A percentile compares a stretch with the other conserved stretches of the same genome.
Conservation (phyloP, 805 yeast genomes). For the Yarrowia keelungensis region DNA sequence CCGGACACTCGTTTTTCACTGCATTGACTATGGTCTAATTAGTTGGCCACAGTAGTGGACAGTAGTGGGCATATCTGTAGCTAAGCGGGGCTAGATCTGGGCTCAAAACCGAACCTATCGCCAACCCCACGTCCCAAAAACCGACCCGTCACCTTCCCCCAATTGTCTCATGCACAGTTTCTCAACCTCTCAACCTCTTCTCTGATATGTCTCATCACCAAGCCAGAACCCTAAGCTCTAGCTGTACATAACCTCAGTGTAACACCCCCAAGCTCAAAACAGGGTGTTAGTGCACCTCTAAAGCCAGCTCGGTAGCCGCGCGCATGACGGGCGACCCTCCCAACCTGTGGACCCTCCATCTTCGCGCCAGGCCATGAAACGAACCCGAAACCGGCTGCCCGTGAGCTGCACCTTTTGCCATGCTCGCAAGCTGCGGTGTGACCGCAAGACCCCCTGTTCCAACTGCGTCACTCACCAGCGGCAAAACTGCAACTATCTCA, state of each 20-base stretch:
- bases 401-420: slow-evolving; percentile 36
- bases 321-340: slow-evolving; percentile 17
- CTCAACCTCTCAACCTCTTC: slow-evolving; percentile 4
- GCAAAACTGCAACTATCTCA: slow-evolving; percentile 31
- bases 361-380: slow-evolving; percentile 16
- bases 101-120: too few relatives aligned
- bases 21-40: too few relatives aligned
- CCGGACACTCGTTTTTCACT: too few relatives aligned
- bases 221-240: background rate
- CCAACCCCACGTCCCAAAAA: background rate
- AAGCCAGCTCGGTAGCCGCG: background rate
- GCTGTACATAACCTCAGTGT: background rate
- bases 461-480: slow-evolving; percentile 35
- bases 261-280: background rate
- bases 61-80: too few relatives aligned
- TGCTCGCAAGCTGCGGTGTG: slow-evolving; percentile 31
- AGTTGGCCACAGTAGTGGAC: too few relatives aligned
- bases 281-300: slow-evolving; percentile 6
- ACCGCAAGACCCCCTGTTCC: slow-evolving; percentile 29
- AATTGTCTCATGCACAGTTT: background rate
- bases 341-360: background rate
- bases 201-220: background rate
- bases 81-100: too few relatives aligned
- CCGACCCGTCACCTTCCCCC: background rate
- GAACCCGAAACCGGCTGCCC: slow-evolving; percentile 36